Percentiles rank a stretch among this genome's conserved stretches.
phyloP scores from a whole-genome alignment of 192 early-diverging fungal genomes.

The Rhizophagus sp. region DNA sequence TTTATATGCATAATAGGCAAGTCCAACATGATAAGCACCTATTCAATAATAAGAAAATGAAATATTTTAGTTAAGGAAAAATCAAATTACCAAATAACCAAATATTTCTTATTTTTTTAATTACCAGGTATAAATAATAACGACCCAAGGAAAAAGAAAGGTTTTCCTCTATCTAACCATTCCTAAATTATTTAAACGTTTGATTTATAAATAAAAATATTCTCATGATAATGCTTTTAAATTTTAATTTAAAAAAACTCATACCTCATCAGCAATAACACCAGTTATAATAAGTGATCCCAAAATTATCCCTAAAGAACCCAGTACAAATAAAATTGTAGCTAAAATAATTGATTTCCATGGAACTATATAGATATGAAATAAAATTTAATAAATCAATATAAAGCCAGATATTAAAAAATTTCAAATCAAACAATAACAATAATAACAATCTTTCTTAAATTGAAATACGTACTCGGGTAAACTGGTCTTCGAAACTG shows the following conservation, averaged over 20 bases:
- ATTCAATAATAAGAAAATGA: not conserved
- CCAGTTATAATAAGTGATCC: conserved; percentile 55
- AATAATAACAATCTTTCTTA: not conserved
- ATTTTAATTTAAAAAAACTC: not conserved
- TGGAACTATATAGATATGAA: conserved; percentile 44
- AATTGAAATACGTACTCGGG: not conserved
- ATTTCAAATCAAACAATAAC: not conserved
- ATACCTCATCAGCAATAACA: conserved; percentile 48
- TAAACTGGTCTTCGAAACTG: conserved; percentile 9
- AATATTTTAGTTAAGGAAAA: not conserved
- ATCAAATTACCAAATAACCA: not conserved
- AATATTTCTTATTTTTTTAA: not conserved
- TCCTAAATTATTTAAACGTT: conserved; percentile 31
- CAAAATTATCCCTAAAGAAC: conserved; percentile 46
- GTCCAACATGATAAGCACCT: conserved; percentile 54
- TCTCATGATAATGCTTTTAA: not conserved
- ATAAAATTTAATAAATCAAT: not conserved
- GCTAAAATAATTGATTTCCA: conserved; percentile 58
- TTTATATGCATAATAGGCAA: conserved; percentile 62
- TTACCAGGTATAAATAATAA: conserved; percentile 63
- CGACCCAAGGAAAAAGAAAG: conserved; percentile 54
- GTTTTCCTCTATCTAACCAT: conserved; percentile 55
- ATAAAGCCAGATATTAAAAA: not conserved
- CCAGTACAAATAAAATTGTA: conserved; percentile 44
- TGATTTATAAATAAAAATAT: not conserved